phyloP scores from a whole-genome alignment of 148 eudicot species.

The Cornus kousa region DNA sequence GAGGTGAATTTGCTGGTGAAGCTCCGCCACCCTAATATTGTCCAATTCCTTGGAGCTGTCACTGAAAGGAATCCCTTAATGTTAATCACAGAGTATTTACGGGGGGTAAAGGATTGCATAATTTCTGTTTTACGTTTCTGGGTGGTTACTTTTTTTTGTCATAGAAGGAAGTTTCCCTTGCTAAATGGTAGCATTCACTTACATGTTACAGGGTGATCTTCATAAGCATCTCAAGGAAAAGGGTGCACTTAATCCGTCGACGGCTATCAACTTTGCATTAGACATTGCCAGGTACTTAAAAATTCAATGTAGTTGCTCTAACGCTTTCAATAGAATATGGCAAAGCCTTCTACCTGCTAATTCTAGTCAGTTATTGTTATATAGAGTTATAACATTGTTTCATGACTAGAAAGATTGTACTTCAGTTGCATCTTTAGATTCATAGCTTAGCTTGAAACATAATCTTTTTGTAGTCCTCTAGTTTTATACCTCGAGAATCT shows the following conservation, averaged over 20 bases:
- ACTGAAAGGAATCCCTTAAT: slow-evolving; percentile 94
- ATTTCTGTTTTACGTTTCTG: background rate
- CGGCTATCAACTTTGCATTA: slow-evolving; percentile 83
- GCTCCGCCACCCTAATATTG: slow-evolving; percentile 98
- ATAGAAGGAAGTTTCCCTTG: background rate
- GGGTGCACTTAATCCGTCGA: slow-evolving; percentile 79
- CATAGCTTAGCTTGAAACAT: too few relatives aligned
- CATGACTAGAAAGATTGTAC: background rate
- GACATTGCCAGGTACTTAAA: slow-evolving; percentile 87
- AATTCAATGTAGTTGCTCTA: background rate
- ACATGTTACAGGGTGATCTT: slow-evolving; percentile 74
- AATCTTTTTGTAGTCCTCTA: too few relatives aligned
- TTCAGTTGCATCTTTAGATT: too few relatives aligned
- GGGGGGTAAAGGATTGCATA: slow-evolving; percentile 60
- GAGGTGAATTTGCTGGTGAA: slow-evolving; percentile 96
- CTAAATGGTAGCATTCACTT: background rate
- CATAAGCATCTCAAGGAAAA: slow-evolving; percentile 88
- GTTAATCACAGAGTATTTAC: slow-evolving; percentile 87
- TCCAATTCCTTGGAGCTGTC: slow-evolving; percentile 98
- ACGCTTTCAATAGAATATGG: background rate
- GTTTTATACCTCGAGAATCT: too few relatives aligned
- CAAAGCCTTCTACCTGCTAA: background rate
- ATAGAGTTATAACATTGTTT: background rate
- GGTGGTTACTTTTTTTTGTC: background rate
- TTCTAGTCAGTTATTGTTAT: background rate